Evolutionary conservation across 208 protist genomes (phyloP), one percentile per base, ranked within the genome.

Genomic region (Crithidia brevicula): DNA sequence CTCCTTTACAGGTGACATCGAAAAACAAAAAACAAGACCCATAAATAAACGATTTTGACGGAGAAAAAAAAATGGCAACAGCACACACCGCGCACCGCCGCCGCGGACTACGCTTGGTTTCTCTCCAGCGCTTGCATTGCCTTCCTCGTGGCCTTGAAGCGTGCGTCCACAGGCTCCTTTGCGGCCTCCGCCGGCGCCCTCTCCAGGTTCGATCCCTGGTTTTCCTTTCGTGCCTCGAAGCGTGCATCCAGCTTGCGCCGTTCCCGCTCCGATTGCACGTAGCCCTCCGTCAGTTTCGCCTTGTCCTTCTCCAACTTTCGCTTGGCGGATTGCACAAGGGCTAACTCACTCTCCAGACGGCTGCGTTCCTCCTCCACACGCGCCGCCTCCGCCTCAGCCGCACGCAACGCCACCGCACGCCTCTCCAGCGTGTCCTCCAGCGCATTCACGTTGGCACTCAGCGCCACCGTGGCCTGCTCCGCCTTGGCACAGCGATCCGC

Each of bases 241-340:
- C 67, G 71, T 10, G 46, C 57, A 6, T 61, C 27, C 30, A 63
- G n/a, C 50, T 57, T 49, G 11, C 50, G 63, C 18, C 69, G 58
- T 28, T 66, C 52, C 3, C 27, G 57, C 34, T 89, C 72, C n/a
- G 69, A 63, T 16, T 60, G 28, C 13, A 71, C 49, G 31, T 77
- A 81, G 7, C 65, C 69, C n/a, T 45, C 36, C 22, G 46, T 42
- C 20, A 89, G 43, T 46, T 73, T 61, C 8, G 69, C 75, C 27
- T 69, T 77, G 31, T 84, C 82, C 27, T 53, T 50, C 59, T 68
- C 65, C 15, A 76, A 62, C 51, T 77, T 61, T 11, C 40, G 42
- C 50, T 49, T 33, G 22, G 15, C 49, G 23, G 6, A 10, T 20
- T 42, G 16, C 30, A 38, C 30, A 1, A 16, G 1, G 1, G 22